Percentiles rank a stretch among this genome's conserved stretches.
These are phyloP conservation scores for Monosporozyma unispora DNA, from an alignment of 805 yeast genomes.

Conservation along the genomic window DNA sequence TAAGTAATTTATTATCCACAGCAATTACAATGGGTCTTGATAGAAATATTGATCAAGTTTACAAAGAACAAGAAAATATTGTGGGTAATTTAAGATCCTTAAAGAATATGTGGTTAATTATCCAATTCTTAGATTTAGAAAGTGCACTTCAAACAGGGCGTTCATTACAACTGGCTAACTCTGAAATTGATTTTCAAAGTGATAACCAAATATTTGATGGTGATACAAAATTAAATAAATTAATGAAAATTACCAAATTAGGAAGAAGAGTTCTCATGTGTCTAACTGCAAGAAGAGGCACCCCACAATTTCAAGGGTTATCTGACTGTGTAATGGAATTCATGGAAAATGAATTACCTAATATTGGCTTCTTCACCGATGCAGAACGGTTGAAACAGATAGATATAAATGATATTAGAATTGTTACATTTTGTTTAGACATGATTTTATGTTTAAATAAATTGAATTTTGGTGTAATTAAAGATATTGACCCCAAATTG, in stretches of 20 bases:
- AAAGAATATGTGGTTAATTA: constrained; percentile 23
- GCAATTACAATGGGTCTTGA: constrained; percentile 20
- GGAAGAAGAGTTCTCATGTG: constrained; percentile 14
- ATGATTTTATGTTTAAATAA: constrained; percentile 9
- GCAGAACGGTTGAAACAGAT: neutral
- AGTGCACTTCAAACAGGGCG: constrained; percentile 21
- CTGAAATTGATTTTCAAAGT: constrained; percentile 7
- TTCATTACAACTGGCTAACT: constrained; percentile 8
- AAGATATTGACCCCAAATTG: constrained; percentile 5
- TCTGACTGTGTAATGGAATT: neutral
- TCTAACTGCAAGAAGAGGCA: constrained; percentile 6
- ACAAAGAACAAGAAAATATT: constrained; percentile 9
- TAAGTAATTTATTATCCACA: constrained; percentile 11
- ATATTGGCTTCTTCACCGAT: neutral
- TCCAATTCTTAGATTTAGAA: constrained; percentile 18
- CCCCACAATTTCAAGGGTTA: constrained; percentile 9
- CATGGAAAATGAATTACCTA: constrained; percentile 2
- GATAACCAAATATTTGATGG: neutral
- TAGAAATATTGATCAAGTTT: constrained; percentile 12
- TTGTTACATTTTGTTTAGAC: constrained; percentile 2
- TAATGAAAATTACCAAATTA: constrained; percentile 11
- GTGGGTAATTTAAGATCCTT: constrained; percentile 17
- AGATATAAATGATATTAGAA: constrained; percentile 1
- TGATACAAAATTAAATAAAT: constrained; percentile 7
- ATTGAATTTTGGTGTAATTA: constrained; percentile 8